Evolutionary conservation across 2,329 filamentous ascomycete genomes (phyloP).

Genomic region (Pseudogymnoascus pannorum): DNA sequence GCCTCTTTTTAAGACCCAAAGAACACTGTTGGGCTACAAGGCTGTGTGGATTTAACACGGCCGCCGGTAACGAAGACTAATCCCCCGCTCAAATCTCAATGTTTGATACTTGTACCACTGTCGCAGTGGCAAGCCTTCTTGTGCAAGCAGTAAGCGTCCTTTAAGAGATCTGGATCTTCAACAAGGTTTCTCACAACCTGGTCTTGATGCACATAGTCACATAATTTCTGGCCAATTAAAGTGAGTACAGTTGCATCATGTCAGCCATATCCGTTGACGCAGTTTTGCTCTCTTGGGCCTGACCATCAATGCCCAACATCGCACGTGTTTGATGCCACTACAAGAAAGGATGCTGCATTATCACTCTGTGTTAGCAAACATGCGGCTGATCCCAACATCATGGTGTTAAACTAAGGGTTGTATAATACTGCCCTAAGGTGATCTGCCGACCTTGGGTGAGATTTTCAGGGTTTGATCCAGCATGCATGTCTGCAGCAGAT

Average conservation of each 20-base stretch:
- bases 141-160: not conserved
- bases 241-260: not conserved
- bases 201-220: not conserved
- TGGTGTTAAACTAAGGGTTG: not conserved
- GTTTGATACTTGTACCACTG: not conserved
- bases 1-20: not conserved
- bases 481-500: not conserved
- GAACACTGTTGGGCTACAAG: not conserved
- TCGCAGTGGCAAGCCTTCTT: constrained; percentile 2
- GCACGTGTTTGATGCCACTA: constrained; percentile 1
- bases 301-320: not conserved
- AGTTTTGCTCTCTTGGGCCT: not conserved
- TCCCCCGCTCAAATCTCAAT: not conserved
- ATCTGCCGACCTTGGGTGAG: not conserved
- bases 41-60: not conserved
- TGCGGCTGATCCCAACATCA: not conserved
- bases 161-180: not conserved
- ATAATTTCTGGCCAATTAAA: not conserved
- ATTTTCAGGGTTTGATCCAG: constrained; percentile 3
- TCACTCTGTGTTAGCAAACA: not conserved
- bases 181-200: not conserved
- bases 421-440: not conserved
- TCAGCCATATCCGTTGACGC: not conserved
- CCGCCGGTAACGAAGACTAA: not conserved
- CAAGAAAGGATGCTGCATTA: not conserved